phyloP scores from a whole-genome alignment of 352 stramenopile genomes.

The Pythium chondricola region DNA sequence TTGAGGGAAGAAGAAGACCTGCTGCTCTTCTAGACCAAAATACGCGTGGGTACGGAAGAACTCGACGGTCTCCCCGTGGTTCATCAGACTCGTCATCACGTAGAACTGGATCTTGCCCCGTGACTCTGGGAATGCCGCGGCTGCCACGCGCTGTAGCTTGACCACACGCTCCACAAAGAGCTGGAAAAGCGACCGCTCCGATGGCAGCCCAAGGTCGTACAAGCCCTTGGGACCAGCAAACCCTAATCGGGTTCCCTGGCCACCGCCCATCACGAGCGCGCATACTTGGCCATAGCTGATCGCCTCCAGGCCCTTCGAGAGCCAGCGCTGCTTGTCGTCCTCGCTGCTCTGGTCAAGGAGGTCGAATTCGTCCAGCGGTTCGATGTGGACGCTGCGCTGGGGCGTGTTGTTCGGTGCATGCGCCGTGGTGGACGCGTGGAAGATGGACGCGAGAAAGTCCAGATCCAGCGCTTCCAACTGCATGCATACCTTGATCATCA shows the following conservation, averaged over 20 bases:
- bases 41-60: constrained; percentile 90
- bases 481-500: not conserved
- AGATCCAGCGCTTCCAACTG: constrained; percentile 68
- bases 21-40: constrained; percentile 86
- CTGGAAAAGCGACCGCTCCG: constrained; percentile 91
- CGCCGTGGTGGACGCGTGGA: constrained; percentile 28
- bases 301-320: constrained; percentile 56
- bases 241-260: constrained; percentile 96
- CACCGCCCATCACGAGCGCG: constrained; percentile 91
- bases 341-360: constrained; percentile 38
- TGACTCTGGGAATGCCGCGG: constrained; percentile 2
- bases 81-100: constrained; percentile 97
- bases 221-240: constrained; percentile 95
- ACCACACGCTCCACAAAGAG: constrained; percentile 90
- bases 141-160: constrained; percentile 41
- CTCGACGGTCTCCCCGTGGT: constrained; percentile 87
- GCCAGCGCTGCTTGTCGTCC: constrained; percentile 44
- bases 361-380: constrained; percentile 64
- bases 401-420: constrained; percentile 7
- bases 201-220: constrained; percentile 91
- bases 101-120: constrained; percentile 75
- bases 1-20: constrained; percentile 96
- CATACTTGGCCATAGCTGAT: constrained; percentile 87
- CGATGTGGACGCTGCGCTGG: constrained; percentile 24
- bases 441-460: constrained; percentile 57